Percentiles rank a stretch among this genome's conserved stretches.
These are phyloP conservation scores for Metschnikowia kofuensis DNA, from an alignment of 805 yeast genomes.

Conservation along the genomic window DNA sequence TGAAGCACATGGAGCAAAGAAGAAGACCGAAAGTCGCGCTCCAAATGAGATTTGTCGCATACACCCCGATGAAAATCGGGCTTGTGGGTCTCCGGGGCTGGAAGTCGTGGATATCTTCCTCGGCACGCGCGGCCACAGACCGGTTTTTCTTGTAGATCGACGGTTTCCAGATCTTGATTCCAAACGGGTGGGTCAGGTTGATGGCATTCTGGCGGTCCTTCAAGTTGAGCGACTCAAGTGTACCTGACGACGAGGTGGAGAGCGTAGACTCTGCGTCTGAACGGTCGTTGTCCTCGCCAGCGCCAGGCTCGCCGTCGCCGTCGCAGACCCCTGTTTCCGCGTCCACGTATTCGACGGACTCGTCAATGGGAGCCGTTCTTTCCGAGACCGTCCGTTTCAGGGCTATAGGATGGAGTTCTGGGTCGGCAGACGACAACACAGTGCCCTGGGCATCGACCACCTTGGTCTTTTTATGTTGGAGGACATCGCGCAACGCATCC, in stretches of 20 bases:
- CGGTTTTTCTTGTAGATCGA: constrained; percentile 90
- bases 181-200: constrained; percentile 95
- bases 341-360: constrained; percentile 5
- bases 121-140: constrained; percentile 88
- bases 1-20: constrained; percentile 50
- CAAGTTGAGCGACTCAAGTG: constrained; percentile 81
- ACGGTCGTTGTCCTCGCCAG: constrained; percentile 11
- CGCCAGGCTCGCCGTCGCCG: neutral
- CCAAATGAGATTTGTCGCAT: constrained; percentile 72
- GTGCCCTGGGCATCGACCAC: constrained; percentile 6
- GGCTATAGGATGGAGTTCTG: constrained; percentile 1
- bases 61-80: constrained; percentile 60
- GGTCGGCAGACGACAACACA: neutral
- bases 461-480: constrained; percentile 20
- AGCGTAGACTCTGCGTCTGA: constrained; percentile 25
- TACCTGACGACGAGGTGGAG: constrained; percentile 37
- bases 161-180: constrained; percentile 98
- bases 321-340: neutral
- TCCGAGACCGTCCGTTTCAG: constrained; percentile 2
- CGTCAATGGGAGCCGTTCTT: constrained; percentile 5
- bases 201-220: constrained; percentile 95
- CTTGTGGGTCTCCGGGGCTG: constrained; percentile 41
- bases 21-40: constrained; percentile 66
- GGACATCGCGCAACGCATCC: constrained; percentile 57
- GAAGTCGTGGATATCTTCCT: constrained; percentile 86